These are phyloP conservation scores for Cladosporium sp. DNA, from an alignment of 2,329 filamentous ascomycete species.

Conservation along the genomic window DNA sequence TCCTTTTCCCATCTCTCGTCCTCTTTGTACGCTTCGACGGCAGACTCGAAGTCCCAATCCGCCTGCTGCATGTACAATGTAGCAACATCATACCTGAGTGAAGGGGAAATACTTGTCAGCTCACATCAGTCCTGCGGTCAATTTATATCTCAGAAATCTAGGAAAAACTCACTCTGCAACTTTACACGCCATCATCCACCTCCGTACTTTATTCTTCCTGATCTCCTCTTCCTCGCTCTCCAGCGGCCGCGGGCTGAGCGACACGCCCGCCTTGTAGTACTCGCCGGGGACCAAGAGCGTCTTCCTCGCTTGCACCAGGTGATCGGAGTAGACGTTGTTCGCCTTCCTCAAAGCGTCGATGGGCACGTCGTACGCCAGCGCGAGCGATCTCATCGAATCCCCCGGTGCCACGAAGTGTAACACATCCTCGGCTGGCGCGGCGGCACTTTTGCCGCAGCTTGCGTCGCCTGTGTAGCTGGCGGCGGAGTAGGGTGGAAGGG, in stretches of 20 bases:
- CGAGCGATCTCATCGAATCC: conserved; percentile 65
- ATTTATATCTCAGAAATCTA: background rate
- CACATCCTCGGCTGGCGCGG: conserved; percentile 54
- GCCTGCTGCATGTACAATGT: conserved; percentile 69
- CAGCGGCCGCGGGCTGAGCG: conserved; percentile 65
- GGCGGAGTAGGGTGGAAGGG: conserved; percentile 41
- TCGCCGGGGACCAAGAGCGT: conserved; percentile 69
- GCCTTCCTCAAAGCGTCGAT: conserved; percentile 56
- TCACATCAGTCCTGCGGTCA: conserved; percentile 17
- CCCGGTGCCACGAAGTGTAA: conserved; percentile 71
- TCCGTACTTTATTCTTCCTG: conserved; percentile 64
- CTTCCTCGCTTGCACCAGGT: conserved; percentile 64
- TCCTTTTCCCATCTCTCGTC: conserved; percentile 74
- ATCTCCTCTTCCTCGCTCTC: conserved; percentile 71
- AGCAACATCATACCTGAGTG: conserved; percentile 61
- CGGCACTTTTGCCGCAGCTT: conserved; percentile 29
- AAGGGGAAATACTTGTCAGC: conserved; percentile 37
- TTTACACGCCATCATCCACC: conserved; percentile 77
- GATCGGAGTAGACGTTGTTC: conserved; percentile 69
- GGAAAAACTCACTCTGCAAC: conserved; percentile 60
- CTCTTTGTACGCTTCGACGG: conserved; percentile 60
- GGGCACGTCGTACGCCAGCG: conserved; percentile 68
- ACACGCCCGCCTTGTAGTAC: conserved; percentile 63
- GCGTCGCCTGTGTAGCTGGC: conserved; percentile 9
- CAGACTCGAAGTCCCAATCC: conserved; percentile 61